phyloP scores from a whole-genome alignment of 352 stramenopile genomes.

The Phytophthora sansomeana region DNA sequence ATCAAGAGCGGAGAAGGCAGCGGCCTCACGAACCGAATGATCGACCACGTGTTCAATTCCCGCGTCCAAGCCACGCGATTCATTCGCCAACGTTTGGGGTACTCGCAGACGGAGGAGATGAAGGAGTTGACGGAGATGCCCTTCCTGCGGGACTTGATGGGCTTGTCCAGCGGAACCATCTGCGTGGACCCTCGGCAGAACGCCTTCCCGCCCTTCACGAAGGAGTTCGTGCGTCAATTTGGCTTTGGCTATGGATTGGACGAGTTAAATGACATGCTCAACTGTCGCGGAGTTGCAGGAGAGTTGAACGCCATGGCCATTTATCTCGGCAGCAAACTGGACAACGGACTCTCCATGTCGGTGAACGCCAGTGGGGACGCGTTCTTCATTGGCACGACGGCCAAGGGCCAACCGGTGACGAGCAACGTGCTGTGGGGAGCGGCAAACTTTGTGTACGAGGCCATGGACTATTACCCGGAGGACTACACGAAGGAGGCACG shows the following conservation, averaged over 20 bases:
- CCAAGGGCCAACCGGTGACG: slow-evolving; percentile 14
- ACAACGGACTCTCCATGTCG: slow-evolving; percentile 13
- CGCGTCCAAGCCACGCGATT: slow-evolving; percentile 6
- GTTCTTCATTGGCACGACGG: slow-evolving; percentile 26
- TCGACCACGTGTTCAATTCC: slow-evolving; percentile 24
- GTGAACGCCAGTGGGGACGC: slow-evolving; percentile 26
- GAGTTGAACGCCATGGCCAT: slow-evolving; percentile 29
- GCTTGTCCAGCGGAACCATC: slow-evolving; percentile 10
- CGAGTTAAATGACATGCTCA: slow-evolving; percentile 17
- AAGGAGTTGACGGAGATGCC: slow-evolving; percentile 28
- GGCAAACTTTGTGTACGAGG: slow-evolving; percentile 24
- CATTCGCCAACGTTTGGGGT: slow-evolving; percentile 17
- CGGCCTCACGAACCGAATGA: slow-evolving; percentile 17
- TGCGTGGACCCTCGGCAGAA: slow-evolving; percentile 22
- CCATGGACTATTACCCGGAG: slow-evolving; percentile 28
- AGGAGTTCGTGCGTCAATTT: slow-evolving; percentile 15
- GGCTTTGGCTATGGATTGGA: slow-evolving; percentile 11
- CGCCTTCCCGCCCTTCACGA: slow-evolving; percentile 10
- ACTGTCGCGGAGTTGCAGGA: slow-evolving; percentile 13
- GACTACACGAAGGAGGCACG: slow-evolving; percentile 17
- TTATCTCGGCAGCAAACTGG: slow-evolving; percentile 18
- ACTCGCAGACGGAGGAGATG: slow-evolving; percentile 14
- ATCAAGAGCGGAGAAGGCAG: slow-evolving; percentile 18
- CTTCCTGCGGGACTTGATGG: slow-evolving; percentile 19
- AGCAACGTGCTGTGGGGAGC: slow-evolving; percentile 31